Evolutionary conservation across 257 asterid species (phyloP).

Genomic region (Nicotiana tabacum): DNA sequence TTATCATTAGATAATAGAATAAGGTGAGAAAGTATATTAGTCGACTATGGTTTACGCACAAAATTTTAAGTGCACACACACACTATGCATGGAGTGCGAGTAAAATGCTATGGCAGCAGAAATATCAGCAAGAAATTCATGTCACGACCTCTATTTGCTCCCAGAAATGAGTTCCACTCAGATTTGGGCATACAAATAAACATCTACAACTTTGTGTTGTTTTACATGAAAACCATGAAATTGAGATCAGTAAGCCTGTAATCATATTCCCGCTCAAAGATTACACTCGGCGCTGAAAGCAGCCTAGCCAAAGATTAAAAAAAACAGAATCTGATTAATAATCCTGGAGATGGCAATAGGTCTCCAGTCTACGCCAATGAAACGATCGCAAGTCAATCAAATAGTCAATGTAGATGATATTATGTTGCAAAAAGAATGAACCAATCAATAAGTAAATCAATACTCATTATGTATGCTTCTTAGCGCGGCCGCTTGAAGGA

Average conservation of each 20-base stretch:
- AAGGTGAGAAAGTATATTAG: background rate
- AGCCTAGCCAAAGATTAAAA: conserved; percentile 22
- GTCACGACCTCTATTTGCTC: background rate
- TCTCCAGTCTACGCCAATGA: conserved; percentile 27
- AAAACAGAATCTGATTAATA: conserved; percentile 13
- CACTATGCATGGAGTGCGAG: background rate
- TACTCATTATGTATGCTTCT: conserved; percentile 27
- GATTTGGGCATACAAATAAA: background rate
- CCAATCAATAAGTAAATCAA: background rate
- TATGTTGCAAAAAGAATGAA: conserved; percentile 20
- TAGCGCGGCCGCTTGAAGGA: conserved; percentile 35
- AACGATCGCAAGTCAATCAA: conserved; percentile 31
- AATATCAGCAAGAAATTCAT: background rate
- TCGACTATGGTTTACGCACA: background rate
- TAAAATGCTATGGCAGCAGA: background rate
- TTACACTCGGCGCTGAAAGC: conserved; percentile 20
- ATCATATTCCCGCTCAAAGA: conserved; percentile 17
- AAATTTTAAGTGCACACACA: background rate
- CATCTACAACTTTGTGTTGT: background rate
- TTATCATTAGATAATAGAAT: background rate
- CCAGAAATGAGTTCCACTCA: background rate
- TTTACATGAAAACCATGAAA: background rate
- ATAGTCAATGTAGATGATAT: background rate
- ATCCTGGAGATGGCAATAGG: conserved; percentile 8
- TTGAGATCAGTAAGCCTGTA: background rate